phyloP scores from a whole-genome alignment of 2,329 filamentous ascomycete species.

The Fusarium sp. region DNA sequence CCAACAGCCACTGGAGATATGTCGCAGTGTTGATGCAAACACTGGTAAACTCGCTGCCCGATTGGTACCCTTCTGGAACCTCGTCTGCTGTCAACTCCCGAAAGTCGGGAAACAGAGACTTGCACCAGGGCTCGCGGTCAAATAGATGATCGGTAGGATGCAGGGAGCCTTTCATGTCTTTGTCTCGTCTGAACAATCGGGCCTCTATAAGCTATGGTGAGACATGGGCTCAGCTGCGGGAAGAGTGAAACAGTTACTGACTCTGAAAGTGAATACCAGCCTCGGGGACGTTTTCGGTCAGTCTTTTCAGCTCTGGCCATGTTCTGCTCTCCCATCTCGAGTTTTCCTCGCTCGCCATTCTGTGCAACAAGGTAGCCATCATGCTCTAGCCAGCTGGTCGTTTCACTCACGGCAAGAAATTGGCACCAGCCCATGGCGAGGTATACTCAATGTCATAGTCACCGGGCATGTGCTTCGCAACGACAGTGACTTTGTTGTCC shows the following conservation, averaged over 20 bases:
- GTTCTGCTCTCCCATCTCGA: not conserved
- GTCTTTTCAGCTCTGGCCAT: not conserved
- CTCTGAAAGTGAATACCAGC: not conserved
- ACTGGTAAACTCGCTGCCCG: slow-evolving; percentile 81
- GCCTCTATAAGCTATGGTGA: not conserved
- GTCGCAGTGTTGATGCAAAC: slow-evolving; percentile 91
- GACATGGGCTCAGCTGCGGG: not conserved
- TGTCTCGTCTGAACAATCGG: not conserved
- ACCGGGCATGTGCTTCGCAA: slow-evolving; percentile 92
- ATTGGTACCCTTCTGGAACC: slow-evolving; percentile 52
- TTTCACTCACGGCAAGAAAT: slow-evolving; percentile 70
- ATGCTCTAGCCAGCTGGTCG: not conserved
- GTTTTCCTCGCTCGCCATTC: not conserved
- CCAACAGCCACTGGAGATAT: slow-evolving; percentile 86
- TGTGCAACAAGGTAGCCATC: not conserved
- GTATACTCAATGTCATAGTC: slow-evolving; percentile 94
- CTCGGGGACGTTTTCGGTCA: not conserved
- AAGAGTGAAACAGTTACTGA: not conserved
- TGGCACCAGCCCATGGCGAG: slow-evolving; percentile 90
- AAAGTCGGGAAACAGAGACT: not conserved
- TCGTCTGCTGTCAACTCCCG: not conserved
- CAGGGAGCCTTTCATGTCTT: not conserved
- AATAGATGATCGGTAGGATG: not conserved
- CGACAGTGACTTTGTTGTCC: slow-evolving; percentile 70
- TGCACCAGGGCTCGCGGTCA: not conserved